Base-by-base conservation (phyloP, 2,329 filamentous ascomycete species). In the Beauveria sp. region DNA sequence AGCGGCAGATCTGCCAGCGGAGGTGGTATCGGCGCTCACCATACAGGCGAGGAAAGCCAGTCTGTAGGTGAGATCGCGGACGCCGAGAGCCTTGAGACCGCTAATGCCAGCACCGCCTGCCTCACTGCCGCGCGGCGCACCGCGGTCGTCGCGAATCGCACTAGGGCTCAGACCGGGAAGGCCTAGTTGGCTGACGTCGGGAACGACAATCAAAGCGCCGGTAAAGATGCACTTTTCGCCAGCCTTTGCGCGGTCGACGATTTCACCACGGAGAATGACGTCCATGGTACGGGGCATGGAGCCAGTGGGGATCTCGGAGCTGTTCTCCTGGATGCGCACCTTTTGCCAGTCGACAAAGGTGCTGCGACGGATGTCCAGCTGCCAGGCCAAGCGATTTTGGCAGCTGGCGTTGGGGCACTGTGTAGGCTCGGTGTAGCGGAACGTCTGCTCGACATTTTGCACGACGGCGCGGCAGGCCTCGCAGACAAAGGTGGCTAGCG, bases 271-370 rank as follows among this genome's bases (percentile, higher is more conserved):
- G 40, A 99, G 77, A 67, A 99, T 97, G 47, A 99, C 89, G 70
- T 99, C 95, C 85, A 99, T 95, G 3, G 95, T 99, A 63, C 95
- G 85, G 26, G 95, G 95, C 95, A 99, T 99, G 77, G 93, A 97
- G 60, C 95, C 95, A 0, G 95, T 99, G 0, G 95, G 95, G 43
- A 99, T 99, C 73, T 99, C 95, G 4, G 93, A 93, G 67, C 92
- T 96, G 78, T 98, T 99, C 75, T 99, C 95, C 75, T 99, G 95
- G 64, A 98, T 91, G 65, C 96, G 90, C 26, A 98, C 92, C 74
- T 98, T 98, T 73, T 99, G 95, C 95, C 95, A 99, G 77, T 99
- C 95, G 64, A 99, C 90, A 72, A 99, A 99, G 0, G 93, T 98
- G 74, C 93, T 97, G 74, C 96, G 93, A 49, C 91, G 84, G 70